Percentiles rank a stretch among this genome's conserved stretches.
Evolutionary conservation across 176 grass and related monocot species (phyloP).

Genomic region (Luzula sylvatica): DNA sequence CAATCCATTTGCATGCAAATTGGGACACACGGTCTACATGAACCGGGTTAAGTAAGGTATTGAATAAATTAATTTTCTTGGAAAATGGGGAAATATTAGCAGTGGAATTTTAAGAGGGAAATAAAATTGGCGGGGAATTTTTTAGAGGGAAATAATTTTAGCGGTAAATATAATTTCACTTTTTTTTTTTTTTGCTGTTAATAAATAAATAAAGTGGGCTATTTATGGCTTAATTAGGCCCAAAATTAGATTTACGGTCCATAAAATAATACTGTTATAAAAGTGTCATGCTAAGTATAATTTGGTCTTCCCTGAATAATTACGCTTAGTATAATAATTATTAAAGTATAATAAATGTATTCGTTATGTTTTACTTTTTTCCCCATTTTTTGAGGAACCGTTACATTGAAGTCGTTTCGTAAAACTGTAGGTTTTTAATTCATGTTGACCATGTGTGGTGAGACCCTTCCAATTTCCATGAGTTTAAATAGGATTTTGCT

Average conservation of each 20-base stretch:
- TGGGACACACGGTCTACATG: not conserved
- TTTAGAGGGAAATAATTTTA: not conserved
- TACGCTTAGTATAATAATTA: not conserved
- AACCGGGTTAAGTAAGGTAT: not conserved
- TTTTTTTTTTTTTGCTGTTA: conserved; percentile 1
- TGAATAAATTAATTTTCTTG: not conserved
- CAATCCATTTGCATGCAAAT: not conserved
- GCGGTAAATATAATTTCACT: conserved; percentile 1
- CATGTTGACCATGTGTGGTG: conserved; percentile 13
- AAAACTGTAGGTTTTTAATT: not conserved
- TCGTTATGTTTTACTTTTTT: too few species aligned
- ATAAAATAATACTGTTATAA: not conserved
- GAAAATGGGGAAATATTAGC: not conserved
- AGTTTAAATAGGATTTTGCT: not conserved
- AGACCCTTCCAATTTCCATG: not conserved
- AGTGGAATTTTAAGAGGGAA: not conserved
- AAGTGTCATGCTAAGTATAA: conserved; percentile 12
- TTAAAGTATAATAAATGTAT: too few species aligned
- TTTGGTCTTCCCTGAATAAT: not conserved
- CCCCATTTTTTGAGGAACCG: not conserved
- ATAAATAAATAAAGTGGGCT: too few species aligned
- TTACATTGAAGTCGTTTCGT: conserved; percentile 3
- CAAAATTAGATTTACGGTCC: not conserved
- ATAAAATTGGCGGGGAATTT: not conserved
- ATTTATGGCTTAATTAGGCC: not conserved